Base-by-base conservation (phyloP, 2,329 filamentous ascomycete genomes). In the Sarocladiaceae sp. region DNA sequence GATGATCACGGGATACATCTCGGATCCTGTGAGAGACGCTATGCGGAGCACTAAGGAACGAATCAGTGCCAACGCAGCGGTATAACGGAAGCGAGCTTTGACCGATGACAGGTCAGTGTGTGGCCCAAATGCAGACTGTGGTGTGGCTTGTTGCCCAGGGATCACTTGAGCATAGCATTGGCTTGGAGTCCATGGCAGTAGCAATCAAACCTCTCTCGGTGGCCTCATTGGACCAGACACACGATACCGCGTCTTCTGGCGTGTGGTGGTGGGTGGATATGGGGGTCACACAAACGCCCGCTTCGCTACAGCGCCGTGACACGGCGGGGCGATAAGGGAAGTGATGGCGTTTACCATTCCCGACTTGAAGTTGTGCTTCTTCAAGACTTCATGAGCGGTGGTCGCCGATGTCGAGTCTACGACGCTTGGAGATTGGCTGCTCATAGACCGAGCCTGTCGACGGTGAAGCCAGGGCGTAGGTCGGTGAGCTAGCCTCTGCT, bases 281-380 rank as follows among this genome's bases (percentile, higher is more conserved):
- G 44, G 25, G 25, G 22, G 22, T 46, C 40, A 46, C 22, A 15
- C 26, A 12, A 22, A 5, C 10, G 22, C 4, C 25, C n/a, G 17
- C 17, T 7, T 7, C 11, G 17, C 8, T 40, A 10, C 37, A 40
- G 18, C n/a, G 5, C 37, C 20, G 37, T 22, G 37, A 26, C 11
- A n/a, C 22, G 13, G 40, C 25, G 26, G 25, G 28, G 44, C 44
- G 44, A 48, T 33, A 48, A 48, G 44, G 28, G 44, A 48, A 28
- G 22, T 22, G 44, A 15, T 15, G 29, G 29, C 29, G 29, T 15
- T 33, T n/a, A n/a, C n/a, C n/a, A n/a, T n/a, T n/a, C n/a, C n/a
- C n/a, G n/a, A n/a, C n/a, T n/a, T n/a, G 29, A 33, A 33, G 29
- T 33, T 4, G 25, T 26, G 20, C 26, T 48, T 11, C 40, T 17